Base-by-base conservation (phyloP, 192 early-diverging fungal genomes). In the Coemansia sp. region DNA sequence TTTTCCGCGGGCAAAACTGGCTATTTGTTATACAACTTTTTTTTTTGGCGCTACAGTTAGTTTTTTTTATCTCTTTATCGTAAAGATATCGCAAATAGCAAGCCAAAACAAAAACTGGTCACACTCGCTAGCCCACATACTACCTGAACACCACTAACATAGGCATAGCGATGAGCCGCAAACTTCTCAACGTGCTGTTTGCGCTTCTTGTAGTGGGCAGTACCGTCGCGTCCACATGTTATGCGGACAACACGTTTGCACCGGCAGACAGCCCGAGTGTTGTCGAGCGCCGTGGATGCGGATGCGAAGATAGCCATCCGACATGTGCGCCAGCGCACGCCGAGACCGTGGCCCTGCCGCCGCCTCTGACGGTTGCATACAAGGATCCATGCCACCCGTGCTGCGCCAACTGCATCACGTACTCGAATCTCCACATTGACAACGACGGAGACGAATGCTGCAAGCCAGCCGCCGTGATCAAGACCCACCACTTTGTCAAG, bases 401-500 rank as follows among this genome's bases (percentile, higher is more conserved):
- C 68, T 81, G 79, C 59, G 74, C 69, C 56, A 81, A 76, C 70
- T 81, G 79, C 65, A 45, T 75, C 7, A 81, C 79, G 18, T 81
- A 81, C 68, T 72, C 79, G 32, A 68, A 81, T 38, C 68, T 81
- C 39, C 74, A 81, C 45, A 58, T 81, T 9, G 79, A 81, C 52
- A 76, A 72, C 57, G 79, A 81, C 9, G 67, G 73, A 56, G 78
- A 81, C 57, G 70, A 76, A 48, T 76, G 74, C 74, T 81, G 79
- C 74, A 81, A 81, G 61, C 79, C 79, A 9, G 79, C 79, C 4
- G 79, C 79, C 1, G 79, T 81, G 38, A 81, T 81, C 64, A 81
- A 81, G 74, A 81, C 79, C 8, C 79, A 76, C 49, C 66, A 76
- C 49, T 81, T 81, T 73, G 68, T 81, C 65, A 81, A 81, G 68